Evolutionary conservation across 305 asterid species (phyloP), one percentile per base, ranked within the genome.

Genomic region (Petunia hybrid): DNA sequence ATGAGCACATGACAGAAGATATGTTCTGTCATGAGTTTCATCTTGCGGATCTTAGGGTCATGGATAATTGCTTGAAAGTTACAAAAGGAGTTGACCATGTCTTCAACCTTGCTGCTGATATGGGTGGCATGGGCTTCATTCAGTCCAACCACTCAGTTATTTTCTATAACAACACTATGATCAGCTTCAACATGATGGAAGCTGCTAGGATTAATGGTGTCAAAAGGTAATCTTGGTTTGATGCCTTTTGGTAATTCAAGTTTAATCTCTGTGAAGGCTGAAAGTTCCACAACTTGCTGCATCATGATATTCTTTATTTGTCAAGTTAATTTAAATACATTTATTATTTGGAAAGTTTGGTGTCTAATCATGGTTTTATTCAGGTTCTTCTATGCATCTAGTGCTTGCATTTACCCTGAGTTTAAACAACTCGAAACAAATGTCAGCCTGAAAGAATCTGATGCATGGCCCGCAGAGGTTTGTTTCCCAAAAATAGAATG

Each of bases 391-490:
- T 94, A 93, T 64, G 98, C 98, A n/a, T 94, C 97, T 2, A 94
- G 98, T 60, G 98, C 98, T 77, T 94, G 98, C 89, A 93, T 94
- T 76, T 94, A 94, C 74, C 98, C 98, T 2, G 98, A 94, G 84
- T 94, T 94, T 85, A 94, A 94, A 89, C 98, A 94, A 85, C 75
- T 94, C 86, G 97, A 93, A 2, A 93, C 98, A 45, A 94, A 94
- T 70, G 99, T 94, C 84, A 94, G 98, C 95, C 87, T 93, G 92
- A 94, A 94, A 79, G 98, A 94, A 82, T 86, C 98, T 16, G 99
- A 95, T 81, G 99, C 99, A 2, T 95, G 99, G 99, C 99, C 99
- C 12, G 99, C 98, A 2, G 98, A 95, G 98, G 99, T 92, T 73
- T 70, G 74, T 57, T 12, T 77, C 84, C 80, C 53, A 14, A 67